phyloP scores from a whole-genome alignment of 2,329 filamentous ascomycete species.

The Blumeriella jaapii region DNA sequence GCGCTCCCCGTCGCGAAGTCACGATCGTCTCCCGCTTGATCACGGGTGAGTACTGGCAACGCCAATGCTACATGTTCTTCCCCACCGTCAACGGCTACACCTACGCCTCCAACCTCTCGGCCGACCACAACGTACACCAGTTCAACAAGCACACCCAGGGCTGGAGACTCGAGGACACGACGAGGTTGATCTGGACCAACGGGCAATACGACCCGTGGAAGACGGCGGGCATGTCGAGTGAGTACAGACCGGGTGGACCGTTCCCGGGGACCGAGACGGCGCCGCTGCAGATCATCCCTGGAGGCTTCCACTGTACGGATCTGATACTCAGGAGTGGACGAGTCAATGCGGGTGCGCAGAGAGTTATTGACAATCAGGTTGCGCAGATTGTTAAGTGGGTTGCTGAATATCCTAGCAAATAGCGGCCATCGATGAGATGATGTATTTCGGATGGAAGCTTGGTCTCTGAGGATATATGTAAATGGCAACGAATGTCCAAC shows the following conservation, averaged over 20 bases:
- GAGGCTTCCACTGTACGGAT: conserved; percentile 45
- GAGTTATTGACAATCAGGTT: conserved; percentile 38
- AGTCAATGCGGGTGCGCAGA: conserved; percentile 35
- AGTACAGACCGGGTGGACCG: conserved; percentile 42
- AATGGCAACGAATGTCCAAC: too few relatives aligned
- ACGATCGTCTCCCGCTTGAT: conserved; percentile 42
- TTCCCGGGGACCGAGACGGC: conserved; percentile 34
- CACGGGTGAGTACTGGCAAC: conserved; percentile 39
- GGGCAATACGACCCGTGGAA: conserved; percentile 51
- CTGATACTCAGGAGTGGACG: conserved; percentile 34
- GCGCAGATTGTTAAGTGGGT: conserved; percentile 43
- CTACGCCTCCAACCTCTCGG: conserved; percentile 32
- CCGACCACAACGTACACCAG: conserved; percentile 34
- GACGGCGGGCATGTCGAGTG: conserved; percentile 39
- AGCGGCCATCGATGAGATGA: too few relatives aligned
- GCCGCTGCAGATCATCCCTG: conserved; percentile 42
- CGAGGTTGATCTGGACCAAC: conserved; percentile 45
- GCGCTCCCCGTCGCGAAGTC: conserved; percentile 34
- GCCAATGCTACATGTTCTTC: conserved; percentile 45
- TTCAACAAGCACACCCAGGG: conserved; percentile 44
- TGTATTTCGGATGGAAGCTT: too few relatives aligned
- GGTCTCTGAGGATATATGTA: too few relatives aligned
- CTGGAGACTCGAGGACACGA: conserved; percentile 40
- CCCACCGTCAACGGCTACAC: conserved; percentile 38
- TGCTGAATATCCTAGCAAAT: conserved; percentile 35